A percentile compares a stretch with the other conserved stretches of the same genome.
These are phyloP conservation scores for Aspergillus sp. DNA, from an alignment of 2,329 filamentous ascomycete genomes.

Conservation along the genomic window DNA sequence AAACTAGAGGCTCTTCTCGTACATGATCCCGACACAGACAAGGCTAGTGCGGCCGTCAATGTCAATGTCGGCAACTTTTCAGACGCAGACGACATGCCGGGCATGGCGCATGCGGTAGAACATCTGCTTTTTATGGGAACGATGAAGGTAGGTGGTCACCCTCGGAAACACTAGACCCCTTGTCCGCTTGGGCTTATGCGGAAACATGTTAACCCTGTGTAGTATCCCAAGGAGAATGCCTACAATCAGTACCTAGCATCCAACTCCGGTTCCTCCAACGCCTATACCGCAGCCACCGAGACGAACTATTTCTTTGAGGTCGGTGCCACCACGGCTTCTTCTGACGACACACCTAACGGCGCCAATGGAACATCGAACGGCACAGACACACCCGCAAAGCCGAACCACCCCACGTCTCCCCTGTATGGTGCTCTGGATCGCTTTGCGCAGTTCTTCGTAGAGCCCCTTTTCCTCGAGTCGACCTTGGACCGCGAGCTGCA, in stretches of 20 bases:
- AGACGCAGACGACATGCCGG: constrained; percentile 85
- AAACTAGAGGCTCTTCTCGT: constrained; percentile 88
- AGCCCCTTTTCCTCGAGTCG: constrained; percentile 80
- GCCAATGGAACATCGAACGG: constrained; percentile 31
- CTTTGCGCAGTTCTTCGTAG: constrained; percentile 92
- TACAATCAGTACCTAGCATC: constrained; percentile 91
- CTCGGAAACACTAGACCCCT: not conserved
- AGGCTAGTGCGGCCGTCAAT: constrained; percentile 92
- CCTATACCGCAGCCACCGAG: constrained; percentile 88
- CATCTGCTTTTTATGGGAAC: constrained; percentile 98
- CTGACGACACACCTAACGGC: constrained; percentile 31
- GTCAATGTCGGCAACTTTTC: constrained; percentile 96
- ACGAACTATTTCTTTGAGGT: constrained; percentile 99
- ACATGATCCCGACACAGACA: constrained; percentile 93
- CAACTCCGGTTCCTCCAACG: constrained; percentile 90
- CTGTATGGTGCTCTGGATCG: constrained; percentile 83
- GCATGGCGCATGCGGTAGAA: constrained; percentile 94
- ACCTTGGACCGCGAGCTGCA: constrained; percentile 84
- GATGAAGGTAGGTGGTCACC: constrained; percentile 66
- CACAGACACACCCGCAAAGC: constrained; percentile 15
- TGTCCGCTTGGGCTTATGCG: not conserved
- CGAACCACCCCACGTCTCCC: constrained; percentile 48
- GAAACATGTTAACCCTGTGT: constrained; percentile 8
- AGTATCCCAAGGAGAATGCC: constrained; percentile 91
- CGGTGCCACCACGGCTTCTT: constrained; percentile 67